A percentile compares a stretch with the other conserved stretches of the same genome.
Conservation (phyloP, 2,329 filamentous ascomycete species). For the Peltaster fructicola region DNA sequence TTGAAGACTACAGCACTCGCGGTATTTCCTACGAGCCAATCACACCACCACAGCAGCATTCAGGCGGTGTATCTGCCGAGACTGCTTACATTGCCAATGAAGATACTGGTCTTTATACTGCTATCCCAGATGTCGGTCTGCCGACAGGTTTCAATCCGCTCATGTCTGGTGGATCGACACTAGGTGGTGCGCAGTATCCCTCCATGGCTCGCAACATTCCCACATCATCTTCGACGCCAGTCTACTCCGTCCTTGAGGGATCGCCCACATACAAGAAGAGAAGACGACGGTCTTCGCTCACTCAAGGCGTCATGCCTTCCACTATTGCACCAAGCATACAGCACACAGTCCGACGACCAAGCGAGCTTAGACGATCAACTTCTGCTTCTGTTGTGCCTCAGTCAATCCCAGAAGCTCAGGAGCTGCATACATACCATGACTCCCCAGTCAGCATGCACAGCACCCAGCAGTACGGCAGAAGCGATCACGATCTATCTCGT, state of each 20-base stretch:
- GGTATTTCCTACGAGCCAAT: slow-evolving; percentile 93
- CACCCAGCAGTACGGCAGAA: slow-evolving; percentile 43
- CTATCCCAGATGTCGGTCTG: slow-evolving; percentile 72
- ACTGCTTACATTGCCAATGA: slow-evolving; percentile 97
- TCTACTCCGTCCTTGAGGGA: slow-evolving; percentile 79
- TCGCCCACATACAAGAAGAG: slow-evolving; percentile 98
- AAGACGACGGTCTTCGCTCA: slow-evolving; percentile 80
- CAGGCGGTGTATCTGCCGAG: slow-evolving; percentile 66
- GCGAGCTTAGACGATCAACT: slow-evolving; percentile 78
- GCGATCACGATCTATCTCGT: slow-evolving; percentile 70
- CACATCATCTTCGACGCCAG: slow-evolving; percentile 76
- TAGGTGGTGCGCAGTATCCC: slow-evolving; percentile 63
- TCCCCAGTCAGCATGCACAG: slow-evolving; percentile 63
- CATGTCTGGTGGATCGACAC: slow-evolving; percentile 77
- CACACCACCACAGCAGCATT: slow-evolving; percentile 86
- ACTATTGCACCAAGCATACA: slow-evolving; percentile 10
- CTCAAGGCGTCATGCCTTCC: slow-evolving; percentile 37
- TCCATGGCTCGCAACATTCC: slow-evolving; percentile 45
- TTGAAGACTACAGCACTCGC: slow-evolving; percentile 93
- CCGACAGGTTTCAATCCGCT: slow-evolving; percentile 68
- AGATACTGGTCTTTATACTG: slow-evolving; percentile 88
- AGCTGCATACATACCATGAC: slow-evolving; percentile 60
- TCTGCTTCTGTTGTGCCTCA: slow-evolving; percentile 74
- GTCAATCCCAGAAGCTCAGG: slow-evolving; percentile 28
- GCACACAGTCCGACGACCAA: slow-evolving; percentile 57